A percentile compares a stretch with the other conserved stretches of the same genome.
Evolutionary conservation across 345 rosid genomes (phyloP).

Genomic region (Geranium brycei): DNA sequence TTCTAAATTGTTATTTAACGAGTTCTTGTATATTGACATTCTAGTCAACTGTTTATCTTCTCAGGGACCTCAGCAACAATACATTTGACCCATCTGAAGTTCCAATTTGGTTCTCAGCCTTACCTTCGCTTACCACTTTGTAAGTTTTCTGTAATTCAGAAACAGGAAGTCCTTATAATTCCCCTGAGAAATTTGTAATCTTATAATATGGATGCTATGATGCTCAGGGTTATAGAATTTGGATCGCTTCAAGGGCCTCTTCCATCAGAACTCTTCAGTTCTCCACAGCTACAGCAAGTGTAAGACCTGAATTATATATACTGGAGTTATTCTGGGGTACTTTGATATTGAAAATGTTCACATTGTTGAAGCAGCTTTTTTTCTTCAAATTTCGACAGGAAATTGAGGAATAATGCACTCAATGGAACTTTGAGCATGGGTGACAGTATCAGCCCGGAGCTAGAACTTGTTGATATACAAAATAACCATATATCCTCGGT

Average conservation of each 20-base stretch:
- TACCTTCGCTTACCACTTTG: slow-evolving; percentile 77
- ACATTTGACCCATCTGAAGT: slow-evolving; percentile 49
- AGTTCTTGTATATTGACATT: slow-evolving; percentile 2
- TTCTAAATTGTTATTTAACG: neutral
- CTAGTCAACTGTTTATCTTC: slow-evolving; percentile 3
- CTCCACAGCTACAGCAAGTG: slow-evolving; percentile 75
- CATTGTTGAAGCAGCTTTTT: slow-evolving; percentile 3
- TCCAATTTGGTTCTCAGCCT: slow-evolving; percentile 80
- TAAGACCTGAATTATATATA: slow-evolving; percentile 22
- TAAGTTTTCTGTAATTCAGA: slow-evolving; percentile 22
- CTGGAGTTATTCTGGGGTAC: neutral
- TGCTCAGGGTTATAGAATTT: slow-evolving; percentile 54
- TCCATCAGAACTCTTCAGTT: slow-evolving; percentile 50
- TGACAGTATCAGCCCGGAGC: slow-evolving; percentile 37
- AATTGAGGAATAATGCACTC: slow-evolving; percentile 57
- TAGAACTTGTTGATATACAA: slow-evolving; percentile 62
- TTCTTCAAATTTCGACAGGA: slow-evolving; percentile 29
- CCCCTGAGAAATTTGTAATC: neutral
- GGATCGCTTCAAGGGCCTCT: slow-evolving; percentile 61
- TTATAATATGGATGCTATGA: slow-evolving; percentile 5
- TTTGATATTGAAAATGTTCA: neutral
- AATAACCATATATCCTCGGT: slow-evolving; percentile 62
- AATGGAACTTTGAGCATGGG: slow-evolving; percentile 49
- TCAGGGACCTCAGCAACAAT: slow-evolving; percentile 88
- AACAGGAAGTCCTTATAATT: neutral